Evolutionary conservation across 75 land plant species (phyloP).

Genomic region (Picea sitchensis): DNA sequence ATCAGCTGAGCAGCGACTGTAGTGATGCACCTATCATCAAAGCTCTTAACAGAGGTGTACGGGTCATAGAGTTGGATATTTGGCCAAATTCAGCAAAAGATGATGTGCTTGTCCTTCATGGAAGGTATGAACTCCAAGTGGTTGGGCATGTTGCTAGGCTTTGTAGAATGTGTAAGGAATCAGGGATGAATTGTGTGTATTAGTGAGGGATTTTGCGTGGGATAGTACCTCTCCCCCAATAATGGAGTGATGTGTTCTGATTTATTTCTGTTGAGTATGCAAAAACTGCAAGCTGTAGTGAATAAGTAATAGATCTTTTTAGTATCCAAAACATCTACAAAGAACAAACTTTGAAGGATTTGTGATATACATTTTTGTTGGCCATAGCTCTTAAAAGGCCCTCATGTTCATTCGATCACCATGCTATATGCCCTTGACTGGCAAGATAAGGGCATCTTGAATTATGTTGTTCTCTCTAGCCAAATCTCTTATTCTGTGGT

Average conservation of each 20-base stretch:
- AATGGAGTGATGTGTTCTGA: neutral
- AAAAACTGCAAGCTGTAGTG: neutral
- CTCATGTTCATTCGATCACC: neutral
- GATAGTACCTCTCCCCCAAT: neutral
- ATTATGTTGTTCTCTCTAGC: neutral
- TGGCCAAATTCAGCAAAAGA: constrained; percentile 79
- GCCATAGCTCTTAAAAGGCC: no score
- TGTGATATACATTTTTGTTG: neutral
- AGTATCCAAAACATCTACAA: neutral
- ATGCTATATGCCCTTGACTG: neutral
- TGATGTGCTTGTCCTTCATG: constrained; percentile 69
- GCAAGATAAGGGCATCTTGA: neutral
- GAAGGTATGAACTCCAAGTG: constrained; percentile 51
- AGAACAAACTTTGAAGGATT: neutral
- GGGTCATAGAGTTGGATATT: constrained; percentile 86
- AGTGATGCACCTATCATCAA: constrained; percentile 79
- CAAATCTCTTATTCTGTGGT: neutral
- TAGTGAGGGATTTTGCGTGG: neutral
- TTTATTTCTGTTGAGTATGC: neutral
- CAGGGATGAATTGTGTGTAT: neutral
- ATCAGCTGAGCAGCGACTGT: constrained; percentile 88
- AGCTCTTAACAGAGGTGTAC: constrained; percentile 75
- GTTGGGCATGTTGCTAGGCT: neutral
- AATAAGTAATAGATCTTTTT: neutral
- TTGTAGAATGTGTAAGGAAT: neutral